A percentile compares a stretch with the other conserved stretches of the same genome.
Conservation (phyloP, 495 filamentous ascomycete species). For the Tuber brumale region DNA sequence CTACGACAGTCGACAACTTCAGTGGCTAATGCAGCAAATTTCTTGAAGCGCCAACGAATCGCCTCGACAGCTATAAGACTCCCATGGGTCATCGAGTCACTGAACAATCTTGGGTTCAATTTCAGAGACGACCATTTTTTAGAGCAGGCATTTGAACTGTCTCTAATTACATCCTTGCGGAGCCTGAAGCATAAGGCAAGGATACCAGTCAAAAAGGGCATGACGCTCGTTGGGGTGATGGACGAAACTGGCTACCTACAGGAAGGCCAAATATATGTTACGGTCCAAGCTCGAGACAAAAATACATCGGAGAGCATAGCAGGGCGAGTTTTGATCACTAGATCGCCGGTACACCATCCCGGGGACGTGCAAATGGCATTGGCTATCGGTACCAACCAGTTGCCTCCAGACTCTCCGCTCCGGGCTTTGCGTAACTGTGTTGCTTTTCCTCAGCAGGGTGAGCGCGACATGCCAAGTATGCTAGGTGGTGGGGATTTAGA, state of each 20-base stretch:
- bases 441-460: constrained; percentile 64
- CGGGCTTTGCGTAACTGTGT: constrained; percentile 59
- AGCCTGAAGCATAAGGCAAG: constrained; percentile 68
- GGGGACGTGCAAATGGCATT: constrained; percentile 66
- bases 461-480: constrained; percentile 66
- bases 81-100: constrained; percentile 53
- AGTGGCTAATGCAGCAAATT: constrained; percentile 54
- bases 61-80: constrained; percentile 50
- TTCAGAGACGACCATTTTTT: constrained; percentile 63
- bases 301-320: constrained; percentile 22
- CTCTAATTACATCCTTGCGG: constrained; percentile 58
- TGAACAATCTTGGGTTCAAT: constrained; percentile 51
- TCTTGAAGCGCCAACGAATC: constrained; percentile 54
- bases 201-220: constrained; percentile 61
- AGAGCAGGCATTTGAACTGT: constrained; percentile 56
- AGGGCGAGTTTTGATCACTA: constrained; percentile 55
- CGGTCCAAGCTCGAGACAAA: constrained; percentile 44
- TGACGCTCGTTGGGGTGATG: constrained; percentile 72
- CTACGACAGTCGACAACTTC: constrained; percentile 53
- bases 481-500: constrained; percentile 78
- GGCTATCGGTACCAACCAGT: constrained; percentile 45
- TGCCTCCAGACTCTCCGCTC: constrained; percentile 57
- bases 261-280: constrained; percentile 61
- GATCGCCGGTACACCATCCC: constrained; percentile 69
- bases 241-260: constrained; percentile 66